These are phyloP conservation scores for Spathaspora girioi DNA, from an alignment of 805 yeast species.

Conservation along the genomic window DNA sequence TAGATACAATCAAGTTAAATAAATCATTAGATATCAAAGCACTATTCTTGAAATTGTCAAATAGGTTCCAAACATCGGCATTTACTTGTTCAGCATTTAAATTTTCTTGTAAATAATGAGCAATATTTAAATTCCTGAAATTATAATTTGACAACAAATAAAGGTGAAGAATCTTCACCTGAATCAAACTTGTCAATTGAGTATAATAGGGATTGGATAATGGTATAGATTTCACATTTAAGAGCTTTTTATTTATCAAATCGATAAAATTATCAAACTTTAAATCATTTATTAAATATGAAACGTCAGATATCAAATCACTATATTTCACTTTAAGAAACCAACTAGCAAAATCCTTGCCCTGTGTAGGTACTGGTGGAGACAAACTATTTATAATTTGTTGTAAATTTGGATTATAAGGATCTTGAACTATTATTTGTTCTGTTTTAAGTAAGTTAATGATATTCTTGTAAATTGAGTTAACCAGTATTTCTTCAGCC, in stretches of 20 bases:
- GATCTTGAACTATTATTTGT: background rate
- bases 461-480: background rate
- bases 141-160: slow-evolving; percentile 31
- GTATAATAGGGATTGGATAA: background rate
- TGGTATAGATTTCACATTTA: slow-evolving; percentile 14
- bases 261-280: slow-evolving; percentile 18
- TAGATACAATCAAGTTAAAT: slow-evolving; percentile 6
- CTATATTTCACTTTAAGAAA: slow-evolving; percentile 22
- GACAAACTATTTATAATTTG: background rate
- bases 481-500: background rate
- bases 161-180: slow-evolving; percentile 26
- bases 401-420: background rate
- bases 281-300: slow-evolving; percentile 15
- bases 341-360: background rate
- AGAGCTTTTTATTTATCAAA: slow-evolving; percentile 30
- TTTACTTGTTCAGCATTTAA: background rate
- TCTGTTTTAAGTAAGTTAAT: slow-evolving; percentile 1
- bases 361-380: background rate
- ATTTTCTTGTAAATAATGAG: slow-evolving; percentile 14
- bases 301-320: slow-evolving; percentile 33
- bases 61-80: slow-evolving; percentile 3
- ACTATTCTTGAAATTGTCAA: slow-evolving; percentile 7
- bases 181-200: slow-evolving; percentile 10
- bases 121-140: slow-evolving; percentile 25
- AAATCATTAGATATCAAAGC: background rate